phyloP scores from a whole-genome alignment of 441 rosid species.

The Adansonia rubrostipa region DNA sequence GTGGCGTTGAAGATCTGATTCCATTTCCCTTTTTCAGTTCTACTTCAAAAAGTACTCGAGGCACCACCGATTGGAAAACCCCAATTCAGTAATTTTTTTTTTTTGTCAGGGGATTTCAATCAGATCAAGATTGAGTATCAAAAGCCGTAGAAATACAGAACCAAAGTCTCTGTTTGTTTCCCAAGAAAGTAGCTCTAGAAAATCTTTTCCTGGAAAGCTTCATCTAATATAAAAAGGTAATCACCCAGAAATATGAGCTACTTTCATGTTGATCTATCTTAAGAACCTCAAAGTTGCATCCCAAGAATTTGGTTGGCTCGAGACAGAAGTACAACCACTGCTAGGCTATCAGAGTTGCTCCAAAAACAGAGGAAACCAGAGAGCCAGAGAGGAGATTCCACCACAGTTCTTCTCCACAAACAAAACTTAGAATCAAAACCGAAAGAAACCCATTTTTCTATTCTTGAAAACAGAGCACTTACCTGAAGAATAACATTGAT shows the following conservation, averaged over 20 bases:
- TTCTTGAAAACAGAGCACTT: constrained; percentile 34
- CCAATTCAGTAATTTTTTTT: not conserved
- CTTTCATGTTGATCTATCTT: not conserved
- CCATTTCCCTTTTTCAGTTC: constrained; percentile 50
- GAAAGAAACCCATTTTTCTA: constrained; percentile 29
- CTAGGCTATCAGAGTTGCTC: not conserved
- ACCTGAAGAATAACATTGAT: constrained; percentile 28
- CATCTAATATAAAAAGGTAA: not conserved
- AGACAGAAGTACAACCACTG: not conserved
- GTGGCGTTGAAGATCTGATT: constrained; percentile 76
- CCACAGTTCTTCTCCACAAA: constrained; percentile 19
- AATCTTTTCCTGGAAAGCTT: not conserved
- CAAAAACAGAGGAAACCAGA: constrained; percentile 21
- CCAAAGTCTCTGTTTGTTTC: constrained; percentile 14
- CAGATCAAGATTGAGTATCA: constrained; percentile 24
- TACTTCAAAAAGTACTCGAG: not conserved
- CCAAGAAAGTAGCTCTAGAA: constrained; percentile 8
- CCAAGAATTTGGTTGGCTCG: not conserved
- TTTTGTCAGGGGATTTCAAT: constrained; percentile 4
- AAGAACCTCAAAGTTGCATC: not conserved
- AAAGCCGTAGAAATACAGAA: not conserved
- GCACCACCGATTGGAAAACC: not conserved
- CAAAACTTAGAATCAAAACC: constrained; percentile 26
- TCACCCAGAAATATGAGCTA: not conserved
- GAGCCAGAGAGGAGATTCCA: constrained; percentile 22